Base-by-base conservation (phyloP, 202 grass and related monocot genomes). In the Zizania palustris region DNA sequence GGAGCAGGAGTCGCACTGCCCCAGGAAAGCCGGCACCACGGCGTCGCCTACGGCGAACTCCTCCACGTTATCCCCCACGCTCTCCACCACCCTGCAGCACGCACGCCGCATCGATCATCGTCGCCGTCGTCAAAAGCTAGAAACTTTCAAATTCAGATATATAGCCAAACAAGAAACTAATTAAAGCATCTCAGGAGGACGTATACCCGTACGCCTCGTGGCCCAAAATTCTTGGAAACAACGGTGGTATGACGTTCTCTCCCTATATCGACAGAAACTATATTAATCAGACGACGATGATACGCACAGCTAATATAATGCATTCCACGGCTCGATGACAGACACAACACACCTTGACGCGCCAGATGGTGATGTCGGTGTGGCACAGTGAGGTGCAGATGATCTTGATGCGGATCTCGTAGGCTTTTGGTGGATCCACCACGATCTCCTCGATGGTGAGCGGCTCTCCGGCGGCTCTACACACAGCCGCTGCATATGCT, bases 191-290 rank as follows among this genome's bases (percentile, higher is more conserved):
- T 28, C 28, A 22, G 8, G 11, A n/a, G 18, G 11, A 5, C 74
- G 37, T n/a, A n/a, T 85, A 97, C 94, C 94, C 95, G 74, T 88
- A 90, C 1, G 91, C 89, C 53, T 94, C 91, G 45, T 98, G 91
- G 9, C 91, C 95, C 12, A 92, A 34, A 53, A 98, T 88, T 75
- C 83, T 82, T 50, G 80, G 88, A 35, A 90, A 78, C 0, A 22
- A 36, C 0, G 85, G 36, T 0, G 60, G 60, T 12, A 61, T 34
- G 44, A 3, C 11, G 3, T 41, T 37, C 11, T 60, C 20, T 1
- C 58, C 54, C 65, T 83, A 1, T 7, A 19, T n/a, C n/a, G 49
- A 73, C 34, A 22, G 33, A 70, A 28, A 28, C 45, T 5, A 4
- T 3, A 78, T 22, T 11, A 14, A 71, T 28, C 2, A 28, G 28